Evolutionary conservation across 441 rosid species (phyloP).

Genomic region (Corymbia calophylla): DNA sequence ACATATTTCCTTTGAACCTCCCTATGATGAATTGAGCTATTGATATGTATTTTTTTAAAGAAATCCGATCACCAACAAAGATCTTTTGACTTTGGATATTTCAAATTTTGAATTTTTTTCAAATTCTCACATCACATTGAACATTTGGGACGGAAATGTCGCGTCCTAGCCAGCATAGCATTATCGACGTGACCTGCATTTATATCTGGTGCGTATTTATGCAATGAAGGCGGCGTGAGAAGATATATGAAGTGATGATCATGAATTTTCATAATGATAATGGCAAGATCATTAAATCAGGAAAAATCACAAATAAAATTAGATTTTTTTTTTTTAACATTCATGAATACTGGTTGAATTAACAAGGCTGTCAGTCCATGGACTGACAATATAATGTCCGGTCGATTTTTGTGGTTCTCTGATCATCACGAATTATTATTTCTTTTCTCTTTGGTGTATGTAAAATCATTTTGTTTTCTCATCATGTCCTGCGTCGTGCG

Average conservation of each 20-base stretch:
- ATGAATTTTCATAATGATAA: background rate
- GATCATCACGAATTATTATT: background rate
- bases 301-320: background rate
- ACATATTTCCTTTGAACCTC: background rate
- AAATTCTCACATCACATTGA: background rate
- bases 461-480: background rate
- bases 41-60: background rate
- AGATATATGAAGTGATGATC: background rate
- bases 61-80: background rate
- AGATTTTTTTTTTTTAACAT: rapidly evolving
- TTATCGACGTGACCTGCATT: background rate
- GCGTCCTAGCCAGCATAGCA: background rate
- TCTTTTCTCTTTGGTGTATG: background rate
- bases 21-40: background rate
- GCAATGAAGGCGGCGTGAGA: background rate
- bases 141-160: background rate
- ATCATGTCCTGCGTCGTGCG: background rate
- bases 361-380: background rate
- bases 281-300: background rate
- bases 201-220: background rate
- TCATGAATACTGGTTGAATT: background rate
- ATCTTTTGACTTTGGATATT: background rate
- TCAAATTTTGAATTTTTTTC: background rate
- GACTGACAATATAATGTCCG: background rate
- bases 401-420: background rate